These are phyloP conservation scores for Clavispora vitiphila DNA, from an alignment of 805 yeast genomes.

Conservation along the genomic window DNA sequence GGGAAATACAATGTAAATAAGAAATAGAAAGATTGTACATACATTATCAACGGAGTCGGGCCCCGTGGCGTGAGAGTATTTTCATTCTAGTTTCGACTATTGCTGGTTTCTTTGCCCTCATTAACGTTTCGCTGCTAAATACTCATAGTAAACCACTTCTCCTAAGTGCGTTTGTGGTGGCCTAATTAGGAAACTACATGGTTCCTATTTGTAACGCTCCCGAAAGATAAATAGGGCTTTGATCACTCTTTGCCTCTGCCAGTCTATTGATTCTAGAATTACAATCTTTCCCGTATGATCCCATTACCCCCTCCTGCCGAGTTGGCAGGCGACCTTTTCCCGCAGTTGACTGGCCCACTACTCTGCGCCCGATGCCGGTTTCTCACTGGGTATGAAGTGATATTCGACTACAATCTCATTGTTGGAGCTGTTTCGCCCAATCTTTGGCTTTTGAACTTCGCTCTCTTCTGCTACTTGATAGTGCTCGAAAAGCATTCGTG, in stretches of 20 bases:
- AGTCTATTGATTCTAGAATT: too few relatives aligned
- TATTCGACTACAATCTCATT: slow-evolving; percentile 10
- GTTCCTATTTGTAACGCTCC: not conserved
- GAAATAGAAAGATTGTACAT: too few relatives aligned
- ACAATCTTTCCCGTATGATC: not conserved
- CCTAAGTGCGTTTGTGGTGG: not conserved
- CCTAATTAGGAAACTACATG: not conserved
- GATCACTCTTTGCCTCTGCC: too few relatives aligned
- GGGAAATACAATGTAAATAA: too few relatives aligned
- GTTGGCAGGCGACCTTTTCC: not conserved
- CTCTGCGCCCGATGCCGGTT: not conserved
- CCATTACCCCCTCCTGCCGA: not conserved
- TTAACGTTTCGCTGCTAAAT: not conserved
- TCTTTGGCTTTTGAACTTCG: slow-evolving; percentile 7
- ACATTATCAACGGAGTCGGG: too few relatives aligned
- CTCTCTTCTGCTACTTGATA: slow-evolving; percentile 1
- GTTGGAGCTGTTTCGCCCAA: slow-evolving; percentile 10
- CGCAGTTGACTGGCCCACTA: not conserved
- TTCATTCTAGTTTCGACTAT: too few relatives aligned
- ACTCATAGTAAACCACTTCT: too few relatives aligned
- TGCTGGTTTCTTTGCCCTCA: too few relatives aligned
- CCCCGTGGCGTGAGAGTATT: too few relatives aligned
- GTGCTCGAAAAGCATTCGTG: not conserved
- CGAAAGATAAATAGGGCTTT: not conserved
- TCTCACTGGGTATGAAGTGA: not conserved